Evolutionary conservation across 257 asterid genomes (phyloP).

Genomic region (Nemophila menziesii): DNA sequence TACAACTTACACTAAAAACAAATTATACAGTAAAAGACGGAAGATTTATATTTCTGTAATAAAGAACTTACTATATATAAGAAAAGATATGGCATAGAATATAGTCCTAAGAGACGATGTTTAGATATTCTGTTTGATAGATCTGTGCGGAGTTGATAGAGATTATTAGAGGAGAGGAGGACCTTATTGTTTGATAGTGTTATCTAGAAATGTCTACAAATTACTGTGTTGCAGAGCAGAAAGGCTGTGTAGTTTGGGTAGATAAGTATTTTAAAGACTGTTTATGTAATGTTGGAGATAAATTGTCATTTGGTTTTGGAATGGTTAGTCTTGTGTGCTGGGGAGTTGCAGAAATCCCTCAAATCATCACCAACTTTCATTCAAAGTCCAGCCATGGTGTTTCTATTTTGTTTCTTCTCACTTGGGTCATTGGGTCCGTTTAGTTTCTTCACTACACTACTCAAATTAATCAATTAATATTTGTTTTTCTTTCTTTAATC

Average conservation of each 20-base stretch:
- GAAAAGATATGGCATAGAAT: too few relatives aligned
- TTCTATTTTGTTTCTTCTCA: conserved; percentile 60
- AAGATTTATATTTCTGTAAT: too few relatives aligned
- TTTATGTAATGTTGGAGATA: conserved; percentile 52
- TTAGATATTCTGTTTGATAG: too few relatives aligned
- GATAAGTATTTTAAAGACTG: conserved; percentile 64
- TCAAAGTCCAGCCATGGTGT: conserved; percentile 80
- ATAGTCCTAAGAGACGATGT: too few relatives aligned
- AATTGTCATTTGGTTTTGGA: conserved; percentile 67
- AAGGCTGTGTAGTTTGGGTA: conserved; percentile 48
- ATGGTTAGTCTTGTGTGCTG: conserved; percentile 54
- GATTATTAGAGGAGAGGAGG: too few relatives aligned
- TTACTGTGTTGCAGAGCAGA: neutral
- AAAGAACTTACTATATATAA: too few relatives aligned
- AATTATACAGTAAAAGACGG: too few relatives aligned
- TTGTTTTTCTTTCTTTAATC: neutral
- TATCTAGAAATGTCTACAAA: too few relatives aligned
- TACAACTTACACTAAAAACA: too few relatives aligned
- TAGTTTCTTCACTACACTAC: neutral
- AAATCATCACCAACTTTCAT: conserved; percentile 64
- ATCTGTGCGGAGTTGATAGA: too few relatives aligned
- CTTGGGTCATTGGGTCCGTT: conserved; percentile 71
- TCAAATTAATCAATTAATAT: neutral
- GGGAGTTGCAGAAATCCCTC: conserved; percentile 96
- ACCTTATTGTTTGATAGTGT: too few relatives aligned